These are phyloP conservation scores for Coccinonectria pachysandricola DNA, from an alignment of 2,329 filamentous ascomycete species.

Conservation along the genomic window DNA sequence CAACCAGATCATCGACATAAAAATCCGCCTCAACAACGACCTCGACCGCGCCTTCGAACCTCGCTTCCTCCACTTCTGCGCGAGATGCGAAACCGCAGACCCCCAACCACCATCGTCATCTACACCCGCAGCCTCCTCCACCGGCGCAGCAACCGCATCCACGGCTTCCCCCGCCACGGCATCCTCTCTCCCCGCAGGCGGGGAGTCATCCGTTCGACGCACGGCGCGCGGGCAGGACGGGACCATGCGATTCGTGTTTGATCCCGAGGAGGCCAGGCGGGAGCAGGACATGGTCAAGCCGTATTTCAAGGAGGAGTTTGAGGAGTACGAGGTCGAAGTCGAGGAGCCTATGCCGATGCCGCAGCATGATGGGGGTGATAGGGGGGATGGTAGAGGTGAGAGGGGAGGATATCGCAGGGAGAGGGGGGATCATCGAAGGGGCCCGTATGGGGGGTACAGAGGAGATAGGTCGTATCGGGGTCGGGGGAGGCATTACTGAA, in stretches of 20 bases:
- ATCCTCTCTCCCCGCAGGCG: slow-evolving; percentile 27
- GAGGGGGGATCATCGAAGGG: slow-evolving; percentile 23
- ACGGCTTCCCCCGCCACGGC: no score
- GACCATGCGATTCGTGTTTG: slow-evolving; percentile 83
- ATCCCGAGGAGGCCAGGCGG: slow-evolving; percentile 60
- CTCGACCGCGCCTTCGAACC: slow-evolving; percentile 52
- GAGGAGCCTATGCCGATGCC: slow-evolving; percentile 46
- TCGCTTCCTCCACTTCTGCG: slow-evolving; percentile 53
- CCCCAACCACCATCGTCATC: slow-evolving; percentile 13
- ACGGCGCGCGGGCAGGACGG: slow-evolving; percentile 46
- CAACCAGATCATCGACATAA: slow-evolving; percentile 72
- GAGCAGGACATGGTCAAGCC: slow-evolving; percentile 59
- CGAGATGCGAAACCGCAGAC: slow-evolving; percentile 36
- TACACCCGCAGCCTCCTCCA: slow-evolving; percentile 24
- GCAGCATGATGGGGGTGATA: no score
- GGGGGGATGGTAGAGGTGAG: no score
- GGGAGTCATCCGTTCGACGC: slow-evolving; percentile 21
- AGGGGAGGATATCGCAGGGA: slow-evolving; percentile 23
- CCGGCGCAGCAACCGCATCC: slow-evolving; percentile 30
- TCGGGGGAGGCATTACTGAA: slow-evolving; percentile 24
- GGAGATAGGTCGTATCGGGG: slow-evolving; percentile 25
- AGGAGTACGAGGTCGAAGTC: slow-evolving; percentile 68
- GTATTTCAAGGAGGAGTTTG: slow-evolving; percentile 64
- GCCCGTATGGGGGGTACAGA: slow-evolving; percentile 25
- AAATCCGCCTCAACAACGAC: slow-evolving; percentile 79